Percentiles rank a stretch among this genome's conserved stretches.
These are phyloP conservation scores for Thielaviopsis ethacetica DNA, from an alignment of 2,329 filamentous ascomycete genomes.

Conservation along the genomic window DNA sequence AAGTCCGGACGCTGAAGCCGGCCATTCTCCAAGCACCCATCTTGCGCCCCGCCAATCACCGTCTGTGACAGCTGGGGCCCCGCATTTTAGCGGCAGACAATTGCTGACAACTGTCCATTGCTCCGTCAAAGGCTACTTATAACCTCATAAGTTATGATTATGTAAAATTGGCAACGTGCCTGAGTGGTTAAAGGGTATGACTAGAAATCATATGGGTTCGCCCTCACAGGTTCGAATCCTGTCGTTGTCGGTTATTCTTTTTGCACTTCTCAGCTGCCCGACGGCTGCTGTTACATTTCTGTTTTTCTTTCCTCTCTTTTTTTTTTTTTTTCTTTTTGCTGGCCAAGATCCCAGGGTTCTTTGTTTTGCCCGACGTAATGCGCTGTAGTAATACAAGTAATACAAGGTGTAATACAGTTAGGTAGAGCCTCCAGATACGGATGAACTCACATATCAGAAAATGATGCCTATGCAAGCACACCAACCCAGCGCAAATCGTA, in stretches of 20 bases:
- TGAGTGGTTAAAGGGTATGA: conserved; percentile 12
- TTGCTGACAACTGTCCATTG: not conserved
- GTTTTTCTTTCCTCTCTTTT: not conserved
- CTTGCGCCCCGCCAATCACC: not conserved
- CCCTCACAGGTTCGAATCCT: conserved; percentile 11
- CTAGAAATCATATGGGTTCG: conserved; percentile 12
- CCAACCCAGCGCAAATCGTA: too few relatives aligned
- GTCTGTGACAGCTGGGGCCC: not conserved
- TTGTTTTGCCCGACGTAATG: too few relatives aligned
- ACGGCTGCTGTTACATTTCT: not conserved
- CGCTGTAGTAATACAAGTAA: too few relatives aligned
- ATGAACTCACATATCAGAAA: too few relatives aligned
- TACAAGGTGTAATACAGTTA: too few relatives aligned
- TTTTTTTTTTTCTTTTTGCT: not conserved
- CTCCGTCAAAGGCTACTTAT: too few relatives aligned
- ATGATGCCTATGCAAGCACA: too few relatives aligned
- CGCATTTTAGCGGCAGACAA: not conserved
- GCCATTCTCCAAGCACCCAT: not conserved
- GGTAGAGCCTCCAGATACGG: too few relatives aligned
- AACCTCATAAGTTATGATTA: too few relatives aligned
- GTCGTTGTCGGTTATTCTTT: conserved; percentile 5
- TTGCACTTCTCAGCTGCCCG: not conserved
- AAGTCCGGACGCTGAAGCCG: not conserved
- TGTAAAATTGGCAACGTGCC: conserved; percentile 8
- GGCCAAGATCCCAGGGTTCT: too few relatives aligned